A percentile compares a stretch with the other conserved stretches of the same genome.
Conservation (phyloP, 2,329 filamentous ascomycete species). For the Massarina eburnea region DNA sequence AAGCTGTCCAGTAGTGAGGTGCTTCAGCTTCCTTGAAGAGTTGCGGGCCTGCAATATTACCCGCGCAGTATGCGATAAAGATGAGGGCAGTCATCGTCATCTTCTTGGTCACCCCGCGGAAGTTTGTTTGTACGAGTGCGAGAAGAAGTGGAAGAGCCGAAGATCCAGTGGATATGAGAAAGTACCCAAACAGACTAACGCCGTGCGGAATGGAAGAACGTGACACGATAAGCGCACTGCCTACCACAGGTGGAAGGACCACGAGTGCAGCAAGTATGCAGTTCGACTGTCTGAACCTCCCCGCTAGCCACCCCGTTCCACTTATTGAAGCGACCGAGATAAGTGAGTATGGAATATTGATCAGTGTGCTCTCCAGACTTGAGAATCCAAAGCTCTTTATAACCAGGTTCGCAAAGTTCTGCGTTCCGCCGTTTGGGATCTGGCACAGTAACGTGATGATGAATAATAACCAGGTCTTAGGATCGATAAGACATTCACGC, state of each 20-base stretch:
- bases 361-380: conserved; percentile 38
- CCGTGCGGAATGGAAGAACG: conserved; percentile 14
- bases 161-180: conserved; percentile 23
- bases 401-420: conserved; percentile 36
- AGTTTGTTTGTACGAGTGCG: conserved; percentile 19
- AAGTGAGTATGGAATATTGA: conserved; percentile 19
- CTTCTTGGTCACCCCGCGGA: conserved; percentile 43
- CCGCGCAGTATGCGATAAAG: conserved; percentile 40
- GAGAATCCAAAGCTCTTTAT: conserved; percentile 51
- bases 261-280: conserved; percentile 19
- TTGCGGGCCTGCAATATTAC: conserved; percentile 35
- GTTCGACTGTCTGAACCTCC: conserved; percentile 13
- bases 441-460: conserved; percentile 15
- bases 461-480: conserved; percentile 20
- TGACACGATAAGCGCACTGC: conserved; percentile 16
- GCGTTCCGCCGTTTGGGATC: conserved; percentile 19
- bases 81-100: conserved; percentile 40
- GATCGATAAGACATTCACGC: conserved; percentile 17
- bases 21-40: conserved; percentile 18
- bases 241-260: conserved; percentile 15
- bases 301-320: conserved; percentile 17
- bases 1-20: conserved; percentile 20
- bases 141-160: conserved; percentile 21
- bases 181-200: conserved; percentile 24
- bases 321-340: conserved; percentile 18